A percentile compares a stretch with the other conserved stretches of the same genome.
Conservation (phyloP, 179 eudicot genomes). For the Beta lomatogona region DNA sequence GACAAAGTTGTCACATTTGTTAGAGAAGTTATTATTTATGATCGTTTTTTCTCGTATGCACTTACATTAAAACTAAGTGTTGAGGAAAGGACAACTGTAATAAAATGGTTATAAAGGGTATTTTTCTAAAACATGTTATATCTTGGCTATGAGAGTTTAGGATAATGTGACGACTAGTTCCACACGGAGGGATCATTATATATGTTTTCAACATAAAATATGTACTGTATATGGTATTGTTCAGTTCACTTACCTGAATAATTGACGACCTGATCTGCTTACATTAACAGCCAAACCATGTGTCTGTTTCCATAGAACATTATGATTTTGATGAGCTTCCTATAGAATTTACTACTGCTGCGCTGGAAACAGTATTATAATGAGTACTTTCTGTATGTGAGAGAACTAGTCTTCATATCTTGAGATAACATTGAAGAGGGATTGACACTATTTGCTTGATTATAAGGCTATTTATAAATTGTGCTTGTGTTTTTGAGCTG, state of each 20-base stretch:
- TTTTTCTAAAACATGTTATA: neutral
- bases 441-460: neutral
- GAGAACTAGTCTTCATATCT: neutral
- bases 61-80: no score
- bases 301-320: neutral
- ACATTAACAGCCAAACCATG: neutral
- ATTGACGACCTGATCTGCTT: neutral
- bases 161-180: neutral
- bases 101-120: no score
- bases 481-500: neutral
- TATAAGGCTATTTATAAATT: neutral
- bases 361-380: neutral
- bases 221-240: neutral
- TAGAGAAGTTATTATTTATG: neutral
- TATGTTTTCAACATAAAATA: neutral
- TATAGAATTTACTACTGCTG: neutral
- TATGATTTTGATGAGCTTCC: neutral
- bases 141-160: neutral
- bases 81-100: no score
- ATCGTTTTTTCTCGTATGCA: no score
- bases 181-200: neutral
- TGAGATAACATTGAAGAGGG: neutral
- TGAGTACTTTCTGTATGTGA: neutral
- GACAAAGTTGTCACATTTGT: neutral
- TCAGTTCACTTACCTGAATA: neutral